A percentile compares a stretch with the other conserved stretches of the same genome.
Conservation (phyloP, 306 rosid species). For the Pyrus pyrifolia region DNA sequence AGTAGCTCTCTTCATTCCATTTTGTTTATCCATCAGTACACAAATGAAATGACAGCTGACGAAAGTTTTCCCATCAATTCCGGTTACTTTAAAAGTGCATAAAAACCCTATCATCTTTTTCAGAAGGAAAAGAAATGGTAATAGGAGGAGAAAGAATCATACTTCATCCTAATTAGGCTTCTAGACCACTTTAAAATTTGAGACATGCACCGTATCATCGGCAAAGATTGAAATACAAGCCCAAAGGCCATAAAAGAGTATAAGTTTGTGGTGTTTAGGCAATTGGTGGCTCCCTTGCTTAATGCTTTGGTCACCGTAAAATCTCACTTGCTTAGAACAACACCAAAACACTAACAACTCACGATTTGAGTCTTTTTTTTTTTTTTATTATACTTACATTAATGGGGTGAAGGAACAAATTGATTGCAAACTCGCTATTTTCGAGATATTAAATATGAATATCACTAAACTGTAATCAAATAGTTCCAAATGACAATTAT, state of each 20-base stretch:
- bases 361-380: no score
- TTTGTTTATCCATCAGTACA: not conserved
- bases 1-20: not conserved
- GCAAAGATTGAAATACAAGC: not conserved
- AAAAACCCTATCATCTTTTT: not conserved
- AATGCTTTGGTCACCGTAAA: not conserved
- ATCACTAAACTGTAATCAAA: rapidly evolving
- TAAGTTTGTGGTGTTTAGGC: not conserved
- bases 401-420: not conserved
- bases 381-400: no score
- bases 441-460: no score
- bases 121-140: no score
- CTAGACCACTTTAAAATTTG: not conserved
- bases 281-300: not conserved
- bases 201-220: not conserved
- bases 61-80: not conserved
- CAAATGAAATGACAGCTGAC: no score
- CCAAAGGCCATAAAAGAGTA: not conserved
- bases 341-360: not conserved
- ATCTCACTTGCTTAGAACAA: not conserved
- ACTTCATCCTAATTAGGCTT: not conserved
- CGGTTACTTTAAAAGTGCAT: not conserved
- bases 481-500: not conserved
- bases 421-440: not conserved
- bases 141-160: no score